These are phyloP conservation scores for Trichoderma reesei DNA, from an alignment of 495 filamentous ascomycete genomes.

Conservation along the genomic window DNA sequence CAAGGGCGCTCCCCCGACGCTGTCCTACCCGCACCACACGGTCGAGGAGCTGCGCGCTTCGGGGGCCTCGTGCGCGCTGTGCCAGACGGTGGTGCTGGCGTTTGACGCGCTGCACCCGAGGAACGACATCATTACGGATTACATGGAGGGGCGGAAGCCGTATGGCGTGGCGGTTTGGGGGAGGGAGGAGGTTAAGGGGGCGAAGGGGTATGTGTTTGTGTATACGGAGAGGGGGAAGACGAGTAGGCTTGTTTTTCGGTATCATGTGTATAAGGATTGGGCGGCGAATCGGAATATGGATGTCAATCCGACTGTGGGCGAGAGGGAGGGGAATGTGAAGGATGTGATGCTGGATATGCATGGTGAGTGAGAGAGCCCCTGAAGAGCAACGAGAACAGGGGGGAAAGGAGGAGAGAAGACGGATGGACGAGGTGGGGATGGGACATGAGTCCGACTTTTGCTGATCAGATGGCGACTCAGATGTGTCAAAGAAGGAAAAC, in stretches of 20 bases:
- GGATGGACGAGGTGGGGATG: too few species aligned
- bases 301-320: background rate
- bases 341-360: background rate
- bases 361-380: background rate
- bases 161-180: background rate
- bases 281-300: background rate
- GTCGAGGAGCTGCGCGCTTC: background rate
- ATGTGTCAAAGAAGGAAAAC: background rate
- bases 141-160: conserved; percentile 6
- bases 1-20: background rate
- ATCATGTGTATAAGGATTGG: background rate
- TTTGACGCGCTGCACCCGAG: conserved; percentile 3
- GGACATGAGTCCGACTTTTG: too few species aligned
- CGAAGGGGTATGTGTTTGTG: background rate
- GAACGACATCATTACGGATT: background rate
- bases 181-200: background rate
- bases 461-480: background rate
- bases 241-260: background rate
- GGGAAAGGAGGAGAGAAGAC: too few species aligned
- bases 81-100: conserved; percentile 2
- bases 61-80: background rate
- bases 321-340: conserved; percentile 1
- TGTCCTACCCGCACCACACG: background rate
- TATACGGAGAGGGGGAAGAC: background rate
- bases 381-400: background rate